Percentiles rank a stretch among this genome's conserved stretches.
Conservation (phyloP, 1,284 basidiomycete genomes). For the Ustilago hordei region DNA sequence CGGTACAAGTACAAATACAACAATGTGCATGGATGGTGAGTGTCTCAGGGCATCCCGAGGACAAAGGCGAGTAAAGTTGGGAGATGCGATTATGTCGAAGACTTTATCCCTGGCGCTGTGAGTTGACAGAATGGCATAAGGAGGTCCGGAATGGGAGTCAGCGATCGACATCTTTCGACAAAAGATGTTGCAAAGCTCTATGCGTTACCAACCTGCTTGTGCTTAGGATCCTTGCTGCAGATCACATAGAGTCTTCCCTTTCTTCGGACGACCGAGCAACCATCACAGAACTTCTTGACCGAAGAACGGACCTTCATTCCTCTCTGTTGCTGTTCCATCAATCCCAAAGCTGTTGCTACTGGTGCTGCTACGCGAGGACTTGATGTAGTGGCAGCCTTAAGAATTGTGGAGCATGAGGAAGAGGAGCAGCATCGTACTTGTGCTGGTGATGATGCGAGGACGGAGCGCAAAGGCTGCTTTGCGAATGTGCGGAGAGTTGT, state of each 20-base stretch:
- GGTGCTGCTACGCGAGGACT: not conserved
- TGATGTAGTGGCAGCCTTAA: conserved; percentile 17
- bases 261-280: conserved; percentile 72
- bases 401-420: conserved; percentile 18
- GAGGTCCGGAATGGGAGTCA: not conserved
- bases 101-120: conserved; percentile 23
- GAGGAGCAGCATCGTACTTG: conserved; percentile 37
- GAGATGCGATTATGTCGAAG: not conserved
- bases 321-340: conserved; percentile 68
- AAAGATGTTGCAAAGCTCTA: not conserved
- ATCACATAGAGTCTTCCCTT: conserved; percentile 94
- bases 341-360: conserved; percentile 8
- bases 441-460: conserved; percentile 8
- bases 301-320: conserved; percentile 97
- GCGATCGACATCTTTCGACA: too few species aligned
- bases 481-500: conserved; percentile 20
- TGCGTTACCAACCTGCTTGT: conserved; percentile 85
- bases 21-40: not conserved
- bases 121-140: not conserved
- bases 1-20: conserved; percentile 33
- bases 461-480: conserved; percentile 25
- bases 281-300: conserved; percentile 77
- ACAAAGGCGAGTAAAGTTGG: not conserved
- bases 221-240: conserved; percentile 93
- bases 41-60: not conserved